phyloP scores from a whole-genome alignment of 2,329 filamentous ascomycete genomes.

The Scedosporium dehoogii region DNA sequence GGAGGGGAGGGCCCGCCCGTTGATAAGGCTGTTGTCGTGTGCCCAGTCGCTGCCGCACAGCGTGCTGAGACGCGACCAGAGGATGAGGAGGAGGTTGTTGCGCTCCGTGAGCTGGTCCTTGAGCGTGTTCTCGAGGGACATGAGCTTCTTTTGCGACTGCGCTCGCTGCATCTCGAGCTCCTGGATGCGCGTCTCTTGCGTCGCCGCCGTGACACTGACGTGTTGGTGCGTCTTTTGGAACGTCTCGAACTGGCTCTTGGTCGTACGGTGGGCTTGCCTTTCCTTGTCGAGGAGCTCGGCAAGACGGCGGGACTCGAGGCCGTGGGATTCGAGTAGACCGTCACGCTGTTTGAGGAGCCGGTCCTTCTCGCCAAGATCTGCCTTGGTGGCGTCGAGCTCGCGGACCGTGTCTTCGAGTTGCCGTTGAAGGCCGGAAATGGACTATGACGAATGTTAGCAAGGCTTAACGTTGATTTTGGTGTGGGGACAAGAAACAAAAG shows the following conservation, averaged over 20 bases:
- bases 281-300: constrained; percentile 88
- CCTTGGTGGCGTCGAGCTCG: constrained; percentile 70
- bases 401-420: constrained; percentile 77
- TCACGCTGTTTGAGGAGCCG: constrained; percentile 84
- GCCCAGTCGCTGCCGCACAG: constrained; percentile 90
- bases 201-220: constrained; percentile 73
- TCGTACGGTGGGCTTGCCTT: constrained; percentile 71
- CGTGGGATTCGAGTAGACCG: constrained; percentile 75
- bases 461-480: too few species aligned
- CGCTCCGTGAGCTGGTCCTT: constrained; percentile 83
- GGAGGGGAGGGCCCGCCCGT: constrained; percentile 71
- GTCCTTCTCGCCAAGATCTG: constrained; percentile 79
- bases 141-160: constrained; percentile 68
- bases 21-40: constrained; percentile 79
- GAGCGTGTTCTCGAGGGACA: constrained; percentile 66
- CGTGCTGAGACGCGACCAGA: constrained; percentile 81
- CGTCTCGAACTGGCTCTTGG: constrained; percentile 79
- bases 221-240: constrained; percentile 82
- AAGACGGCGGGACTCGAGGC: constrained; percentile 74
- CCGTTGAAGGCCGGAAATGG: constrained; percentile 76
- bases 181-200: constrained; percentile 72
- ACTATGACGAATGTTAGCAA: constrained; percentile 31
- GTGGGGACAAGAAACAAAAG: too few species aligned
- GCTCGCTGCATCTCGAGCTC: constrained; percentile 77
- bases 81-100: constrained; percentile 74